Evolutionary conservation across 345 rosid genomes (phyloP).

Genomic region (Capsella bursapastoris): DNA sequence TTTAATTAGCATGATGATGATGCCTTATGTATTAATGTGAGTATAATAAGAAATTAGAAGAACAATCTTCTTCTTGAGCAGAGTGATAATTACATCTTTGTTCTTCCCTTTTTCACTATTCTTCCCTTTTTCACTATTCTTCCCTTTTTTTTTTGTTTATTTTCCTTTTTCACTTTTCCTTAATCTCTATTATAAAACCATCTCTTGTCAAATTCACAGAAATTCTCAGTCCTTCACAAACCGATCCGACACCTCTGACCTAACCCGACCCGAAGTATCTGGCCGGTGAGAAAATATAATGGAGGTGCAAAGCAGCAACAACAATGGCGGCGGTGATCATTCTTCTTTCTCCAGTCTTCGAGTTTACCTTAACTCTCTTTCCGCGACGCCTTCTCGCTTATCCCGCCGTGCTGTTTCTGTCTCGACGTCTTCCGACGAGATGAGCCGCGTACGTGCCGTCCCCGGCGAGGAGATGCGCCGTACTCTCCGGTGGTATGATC

Average conservation of each 20-base stretch:
- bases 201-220: slow-evolving; percentile 30
- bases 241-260: neutral
- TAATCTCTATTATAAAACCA: slow-evolving; percentile 36
- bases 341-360: slow-evolving; percentile 69
- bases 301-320: slow-evolving; percentile 41
- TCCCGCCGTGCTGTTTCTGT: slow-evolving; percentile 71
- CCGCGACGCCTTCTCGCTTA: slow-evolving; percentile 71
- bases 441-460: slow-evolving; percentile 59
- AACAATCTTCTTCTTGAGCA: neutral
- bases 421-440: slow-evolving; percentile 73
- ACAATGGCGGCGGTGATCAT: slow-evolving; percentile 25
- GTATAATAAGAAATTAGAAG: slow-evolving; percentile 21
- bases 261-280: neutral
- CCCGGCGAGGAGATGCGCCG: slow-evolving; percentile 73
- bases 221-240: slow-evolving; percentile 23
- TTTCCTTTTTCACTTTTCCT: slow-evolving; percentile 6
- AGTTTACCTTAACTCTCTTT: slow-evolving; percentile 67
- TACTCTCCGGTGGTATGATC: slow-evolving; percentile 85
- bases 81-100: no score
- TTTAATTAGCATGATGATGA: slow-evolving; percentile 16
- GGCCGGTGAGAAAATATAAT: slow-evolving; percentile 29
- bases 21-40: slow-evolving; percentile 36
- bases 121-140: neutral
- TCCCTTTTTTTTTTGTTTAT: neutral
- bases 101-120: neutral